These are phyloP conservation scores for Allantophomopsis lycopodina DNA, from an alignment of 2,329 filamentous ascomycete species.

Conservation along the genomic window DNA sequence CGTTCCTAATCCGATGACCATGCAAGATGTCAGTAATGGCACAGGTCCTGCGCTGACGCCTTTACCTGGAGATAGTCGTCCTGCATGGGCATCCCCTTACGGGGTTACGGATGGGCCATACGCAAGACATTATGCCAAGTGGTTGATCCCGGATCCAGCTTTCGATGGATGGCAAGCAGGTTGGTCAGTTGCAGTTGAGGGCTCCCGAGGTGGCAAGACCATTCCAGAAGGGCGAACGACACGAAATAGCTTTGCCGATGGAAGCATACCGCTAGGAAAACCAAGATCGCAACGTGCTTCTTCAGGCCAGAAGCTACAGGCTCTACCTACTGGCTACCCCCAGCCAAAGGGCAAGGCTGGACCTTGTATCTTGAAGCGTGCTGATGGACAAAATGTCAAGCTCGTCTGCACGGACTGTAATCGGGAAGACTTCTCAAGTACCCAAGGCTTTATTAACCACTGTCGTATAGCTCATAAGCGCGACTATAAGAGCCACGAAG, in stretches of 20 bases:
- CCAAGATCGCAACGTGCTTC: constrained; percentile 42
- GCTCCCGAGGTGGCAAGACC: constrained; percentile 22
- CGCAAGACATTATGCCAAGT: constrained; percentile 85
- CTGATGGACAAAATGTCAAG: constrained; percentile 77
- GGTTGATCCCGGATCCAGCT: constrained; percentile 77
- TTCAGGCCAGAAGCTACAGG: constrained; percentile 49
- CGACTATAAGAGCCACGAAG: constrained; percentile 92
- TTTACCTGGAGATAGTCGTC: constrained; percentile 47
- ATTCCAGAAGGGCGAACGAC: constrained; percentile 62
- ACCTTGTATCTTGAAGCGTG: constrained; percentile 73
- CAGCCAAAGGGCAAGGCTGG: constrained; percentile 69
- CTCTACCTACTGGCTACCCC: constrained; percentile 57
- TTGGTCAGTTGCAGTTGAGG: constrained; percentile 10
- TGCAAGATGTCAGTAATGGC: constrained; percentile 60
- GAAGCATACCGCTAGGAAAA: constrained; percentile 26
- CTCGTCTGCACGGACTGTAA: constrained; percentile 82
- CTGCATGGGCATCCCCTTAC: constrained; percentile 74
- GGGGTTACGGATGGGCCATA: constrained; percentile 89
- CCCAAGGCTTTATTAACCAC: constrained; percentile 98
- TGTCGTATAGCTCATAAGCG: constrained; percentile 90
- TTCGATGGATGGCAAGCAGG: constrained; percentile 60
- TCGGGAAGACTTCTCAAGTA: constrained; percentile 85
- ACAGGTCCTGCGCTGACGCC: constrained; percentile 56
- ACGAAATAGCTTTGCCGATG: constrained; percentile 57
- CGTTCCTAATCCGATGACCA: constrained; percentile 49